Evolutionary conservation across 2,329 filamentous ascomycete species (phyloP).

Genomic region (Trichoderma brevicompactum): DNA sequence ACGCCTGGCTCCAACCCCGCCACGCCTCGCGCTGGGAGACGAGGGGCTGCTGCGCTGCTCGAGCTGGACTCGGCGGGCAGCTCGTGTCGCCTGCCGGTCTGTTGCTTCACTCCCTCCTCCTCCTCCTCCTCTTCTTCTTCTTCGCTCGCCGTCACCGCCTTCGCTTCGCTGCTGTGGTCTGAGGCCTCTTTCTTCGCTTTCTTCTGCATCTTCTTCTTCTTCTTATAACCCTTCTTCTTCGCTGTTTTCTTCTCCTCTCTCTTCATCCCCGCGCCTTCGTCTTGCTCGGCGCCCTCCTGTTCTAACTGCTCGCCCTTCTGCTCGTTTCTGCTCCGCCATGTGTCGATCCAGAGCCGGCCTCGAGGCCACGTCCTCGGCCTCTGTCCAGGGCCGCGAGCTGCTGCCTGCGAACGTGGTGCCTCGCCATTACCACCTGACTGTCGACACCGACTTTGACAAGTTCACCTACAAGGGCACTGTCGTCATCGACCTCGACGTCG

Average conservation of each 20-base stretch:
- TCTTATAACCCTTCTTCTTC: background rate
- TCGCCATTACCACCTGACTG: constrained; percentile 85
- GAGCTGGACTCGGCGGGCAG: background rate
- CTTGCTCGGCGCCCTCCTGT: constrained; percentile 16
- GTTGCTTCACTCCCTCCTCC: background rate
- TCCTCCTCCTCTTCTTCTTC: background rate
- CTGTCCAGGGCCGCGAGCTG: constrained; percentile 66
- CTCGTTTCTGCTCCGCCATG: constrained; percentile 28
- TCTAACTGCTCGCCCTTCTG: constrained; percentile 6
- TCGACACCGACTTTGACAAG: constrained; percentile 88
- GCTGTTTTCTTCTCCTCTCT: background rate
- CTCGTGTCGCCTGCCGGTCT: constrained; percentile 11
- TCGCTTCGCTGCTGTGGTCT: background rate
- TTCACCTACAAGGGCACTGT: constrained; percentile 87
- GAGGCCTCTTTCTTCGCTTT: background rate
- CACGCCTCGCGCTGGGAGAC: background rate
- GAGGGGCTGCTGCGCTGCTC: constrained; percentile 12
- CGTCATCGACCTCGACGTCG: constrained; percentile 83
- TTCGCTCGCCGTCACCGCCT: constrained; percentile 9
- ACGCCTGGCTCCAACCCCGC: constrained; percentile 14
- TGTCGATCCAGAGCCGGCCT: constrained; percentile 28
- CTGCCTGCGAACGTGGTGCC: constrained; percentile 91
- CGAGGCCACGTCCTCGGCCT: constrained; percentile 29
- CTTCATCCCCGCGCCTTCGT: background rate
- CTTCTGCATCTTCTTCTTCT: background rate